Base-by-base conservation (phyloP, 768 basidiomycete genomes). In the Lactarius pseudohatsudake region DNA sequence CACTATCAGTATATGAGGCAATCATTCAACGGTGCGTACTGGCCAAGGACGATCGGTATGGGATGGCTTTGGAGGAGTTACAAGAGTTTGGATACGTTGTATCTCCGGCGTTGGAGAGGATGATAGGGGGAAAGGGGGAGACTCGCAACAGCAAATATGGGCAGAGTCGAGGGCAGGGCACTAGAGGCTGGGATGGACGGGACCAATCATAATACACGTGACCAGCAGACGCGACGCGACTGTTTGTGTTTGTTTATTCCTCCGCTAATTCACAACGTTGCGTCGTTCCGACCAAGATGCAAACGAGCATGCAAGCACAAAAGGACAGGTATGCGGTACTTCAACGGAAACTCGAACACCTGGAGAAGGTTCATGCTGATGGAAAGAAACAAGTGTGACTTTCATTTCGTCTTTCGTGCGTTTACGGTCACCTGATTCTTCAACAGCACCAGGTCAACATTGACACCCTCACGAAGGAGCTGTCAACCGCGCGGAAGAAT, bases 21-120 rank as follows among this genome's bases (percentile, higher is more conserved):
- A 77, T 95, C 64, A 76, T 88, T 53, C 78, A 79, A 56, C 87
- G 81, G 71, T 93, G 90, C 71, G 74, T 85, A 16, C 68, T 72
- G 20, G 75, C 76, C 22, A 79, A 79, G 66, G 94, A 96, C 73
- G 70, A 80, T 18, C 84, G 94, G 57, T 86, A 84, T 77, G 76
- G 79, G 47, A 72, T 90, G 43, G 90, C 88, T 11, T 62, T 90
- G 53, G 80, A 88, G 59, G 94, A 96, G 77, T 84, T 94, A 87
- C 74, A 75, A 62, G 81, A 87, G 68, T 80, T 81, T 64, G 88
- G 87, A 16, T 85, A 90, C 72, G 62, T 64, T 18, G 64, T 81
- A 13, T 73, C 79, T 56, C 28, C 54, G 3, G 62, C 34, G 30
- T 71, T 84, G 18, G 70, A 73, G 68, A 69, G 59, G 56, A 76